Conservation (phyloP, 164 flowering plant species). For the Vitis vinifera region ASM3070453v1 NC_081822.1:13784501-13785000, state of each 20-base stretch:
- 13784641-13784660: slow-evolving; percentile 59
- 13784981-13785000: slow-evolving; percentile 10
- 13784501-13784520: slow-evolving; percentile 30
- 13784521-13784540: slow-evolving; percentile 71
- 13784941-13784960: slow-evolving; percentile 24
- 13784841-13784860: background rate
- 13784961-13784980: slow-evolving; percentile 4
- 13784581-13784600: slow-evolving; percentile 67
- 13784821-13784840: background rate
- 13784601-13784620: slow-evolving; percentile 76
- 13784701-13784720: slow-evolving; percentile 26
- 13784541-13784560: slow-evolving; percentile 75
- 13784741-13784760: slow-evolving; percentile 16
- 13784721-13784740: slow-evolving; percentile 17
- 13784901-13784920: slow-evolving; percentile 12
- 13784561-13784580: slow-evolving; percentile 87
- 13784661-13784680: slow-evolving; percentile 66
- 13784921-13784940: slow-evolving; percentile 48
- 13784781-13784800: background rate
- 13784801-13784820: background rate
- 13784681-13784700: slow-evolving; percentile 26
- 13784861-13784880: background rate
- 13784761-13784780: slow-evolving; percentile 8
- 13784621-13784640: slow-evolving; percentile 85
- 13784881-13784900: background rate